phyloP scores from a whole-genome alignment of 2,329 filamentous ascomycete species.

The Pseudogymnoascus sp. region DNA sequence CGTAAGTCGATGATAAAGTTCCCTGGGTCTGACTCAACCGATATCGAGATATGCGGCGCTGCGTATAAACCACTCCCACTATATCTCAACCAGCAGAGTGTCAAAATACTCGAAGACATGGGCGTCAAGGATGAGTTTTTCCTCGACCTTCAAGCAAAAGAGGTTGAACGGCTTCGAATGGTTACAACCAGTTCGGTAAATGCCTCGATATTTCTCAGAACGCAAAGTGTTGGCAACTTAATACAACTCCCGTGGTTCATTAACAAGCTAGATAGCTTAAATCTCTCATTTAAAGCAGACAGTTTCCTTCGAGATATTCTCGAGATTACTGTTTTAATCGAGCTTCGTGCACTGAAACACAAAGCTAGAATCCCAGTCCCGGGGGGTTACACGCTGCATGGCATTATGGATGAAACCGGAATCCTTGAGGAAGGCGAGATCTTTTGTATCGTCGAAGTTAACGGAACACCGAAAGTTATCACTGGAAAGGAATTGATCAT shows the following conservation, averaged over 20 bases:
- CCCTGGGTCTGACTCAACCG: conserved; percentile 39
- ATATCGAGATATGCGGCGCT: conserved; percentile 65
- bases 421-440: background rate
- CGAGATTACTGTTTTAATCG: conserved; percentile 60
- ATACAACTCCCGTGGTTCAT: conserved; percentile 57
- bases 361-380: conserved; percentile 43
- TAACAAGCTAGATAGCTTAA: conserved; percentile 45
- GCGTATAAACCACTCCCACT: conserved; percentile 59
- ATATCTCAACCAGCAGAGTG: conserved; percentile 68
- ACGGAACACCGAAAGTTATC: background rate
- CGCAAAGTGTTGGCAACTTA: conserved; percentile 50
- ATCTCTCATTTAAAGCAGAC: conserved; percentile 59
- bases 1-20: conserved; percentile 78
- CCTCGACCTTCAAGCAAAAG: conserved; percentile 52
- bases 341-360: conserved; percentile 68
- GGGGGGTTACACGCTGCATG: background rate
- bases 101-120: conserved; percentile 82
- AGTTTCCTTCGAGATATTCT: conserved; percentile 61
- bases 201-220: conserved; percentile 57
- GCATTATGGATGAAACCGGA: background rate
- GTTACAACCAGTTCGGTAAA: conserved; percentile 51
- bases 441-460: background rate
- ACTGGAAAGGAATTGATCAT: background rate
- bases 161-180: conserved; percentile 49
- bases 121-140: conserved; percentile 52